phyloP scores from a whole-genome alignment of 805 yeast species.

The Candida maltosa region DNA sequence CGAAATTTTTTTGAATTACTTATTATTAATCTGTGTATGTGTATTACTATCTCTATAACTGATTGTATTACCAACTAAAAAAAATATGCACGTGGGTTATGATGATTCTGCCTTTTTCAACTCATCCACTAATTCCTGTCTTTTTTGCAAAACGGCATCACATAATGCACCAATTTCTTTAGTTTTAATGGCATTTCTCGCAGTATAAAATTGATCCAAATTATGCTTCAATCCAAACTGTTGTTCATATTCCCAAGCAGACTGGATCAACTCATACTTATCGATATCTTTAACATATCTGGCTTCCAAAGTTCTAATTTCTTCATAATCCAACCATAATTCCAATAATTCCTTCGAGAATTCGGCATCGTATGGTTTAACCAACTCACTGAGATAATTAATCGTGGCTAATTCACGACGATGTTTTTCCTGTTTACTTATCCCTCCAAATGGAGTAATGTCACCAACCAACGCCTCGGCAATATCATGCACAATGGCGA shows the following conservation, averaged over 20 bases:
- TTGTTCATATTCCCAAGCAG: slow-evolving; percentile 82
- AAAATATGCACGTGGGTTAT: not conserved
- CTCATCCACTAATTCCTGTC: slow-evolving; percentile 14
- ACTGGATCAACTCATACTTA: slow-evolving; percentile 81
- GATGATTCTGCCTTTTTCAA: slow-evolving; percentile 2
- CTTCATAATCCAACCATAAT: slow-evolving; percentile 88
- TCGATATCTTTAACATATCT: slow-evolving; percentile 91
- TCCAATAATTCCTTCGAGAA: slow-evolving; percentile 66
- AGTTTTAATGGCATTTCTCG: slow-evolving; percentile 63
- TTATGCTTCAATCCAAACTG: slow-evolving; percentile 52
- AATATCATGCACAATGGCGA: slow-evolving; percentile 88
- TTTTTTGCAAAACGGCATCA: slow-evolving; percentile 36
- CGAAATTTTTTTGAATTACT: too few species aligned
- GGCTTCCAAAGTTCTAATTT: slow-evolving; percentile 77
- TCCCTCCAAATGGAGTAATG: slow-evolving; percentile 71
- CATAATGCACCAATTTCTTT: slow-evolving; percentile 69
- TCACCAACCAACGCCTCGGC: slow-evolving; percentile 95
- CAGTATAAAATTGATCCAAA: slow-evolving; percentile 66
- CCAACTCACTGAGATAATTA: slow-evolving; percentile 55
- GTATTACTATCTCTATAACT: too few species aligned
- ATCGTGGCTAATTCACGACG: slow-evolving; percentile 76
- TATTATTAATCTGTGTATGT: too few species aligned
- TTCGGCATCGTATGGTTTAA: slow-evolving; percentile 58
- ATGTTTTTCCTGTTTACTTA: slow-evolving; percentile 79
- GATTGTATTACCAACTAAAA: not conserved